Conservation (phyloP, 257 asterid species). For the Solanum etuberosum region DNA sequence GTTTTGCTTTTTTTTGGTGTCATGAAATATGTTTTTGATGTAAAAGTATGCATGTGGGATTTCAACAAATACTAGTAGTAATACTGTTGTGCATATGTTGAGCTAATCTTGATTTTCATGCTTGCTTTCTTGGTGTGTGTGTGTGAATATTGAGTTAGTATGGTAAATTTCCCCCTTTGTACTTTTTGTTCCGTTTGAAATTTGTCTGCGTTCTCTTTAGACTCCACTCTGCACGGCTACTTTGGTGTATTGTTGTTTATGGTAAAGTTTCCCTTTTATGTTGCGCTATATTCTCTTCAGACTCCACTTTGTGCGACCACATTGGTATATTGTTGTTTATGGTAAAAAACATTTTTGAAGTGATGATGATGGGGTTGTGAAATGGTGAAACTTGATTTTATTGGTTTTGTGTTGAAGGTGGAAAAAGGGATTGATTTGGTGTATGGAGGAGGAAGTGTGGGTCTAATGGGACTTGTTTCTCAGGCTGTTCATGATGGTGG, state of each 20-base stretch:
- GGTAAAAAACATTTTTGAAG: neutral
- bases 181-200: too few relatives aligned
- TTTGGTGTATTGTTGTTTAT: too few relatives aligned
- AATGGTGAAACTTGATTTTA: slow-evolving; percentile 4
- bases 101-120: neutral
- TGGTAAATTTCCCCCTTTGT: too few relatives aligned
- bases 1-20: neutral
- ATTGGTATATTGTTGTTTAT: neutral
- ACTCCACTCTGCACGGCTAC: rapidly evolving
- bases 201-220: rapidly evolving
- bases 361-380: neutral
- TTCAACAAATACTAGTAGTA: neutral
- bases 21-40: neutral
- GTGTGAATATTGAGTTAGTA: neutral
- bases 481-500: slow-evolving; percentile 99
- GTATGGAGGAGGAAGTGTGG: slow-evolving; percentile 99
- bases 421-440: slow-evolving; percentile 87
- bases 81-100: neutral
- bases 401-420: slow-evolving; percentile 42
- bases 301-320: neutral
- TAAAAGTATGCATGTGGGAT: neutral
- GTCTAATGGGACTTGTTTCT: slow-evolving; percentile 95
- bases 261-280: too few relatives aligned
- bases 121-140: neutral
- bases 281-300: rapidly evolving